Evolutionary conservation across 2,329 filamentous ascomycete genomes (phyloP).

Genomic region (Ophiocordyceps sinensis): DNA sequence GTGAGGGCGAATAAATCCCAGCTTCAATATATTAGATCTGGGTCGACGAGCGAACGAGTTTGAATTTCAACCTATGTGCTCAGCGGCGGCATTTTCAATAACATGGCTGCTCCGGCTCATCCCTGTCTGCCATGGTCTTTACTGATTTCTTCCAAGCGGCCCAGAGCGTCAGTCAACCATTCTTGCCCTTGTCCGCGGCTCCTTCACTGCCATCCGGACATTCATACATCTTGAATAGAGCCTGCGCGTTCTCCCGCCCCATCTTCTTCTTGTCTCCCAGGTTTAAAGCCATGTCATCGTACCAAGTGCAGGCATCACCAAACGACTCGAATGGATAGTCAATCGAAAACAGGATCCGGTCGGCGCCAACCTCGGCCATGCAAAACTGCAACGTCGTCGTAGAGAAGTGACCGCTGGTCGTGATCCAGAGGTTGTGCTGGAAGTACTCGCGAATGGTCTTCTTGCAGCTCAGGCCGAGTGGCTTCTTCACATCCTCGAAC

Average conservation of each 20-base stretch:
- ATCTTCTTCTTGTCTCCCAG: conserved; percentile 22
- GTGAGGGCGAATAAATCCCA: no score
- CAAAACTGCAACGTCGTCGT: conserved; percentile 35
- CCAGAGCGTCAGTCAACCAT: no score
- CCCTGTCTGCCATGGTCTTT: no score
- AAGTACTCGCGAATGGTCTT: conserved; percentile 38
- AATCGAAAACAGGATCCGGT: conserved; percentile 36
- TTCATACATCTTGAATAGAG: conserved; percentile 19
- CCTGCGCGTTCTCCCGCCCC: conserved; percentile 27
- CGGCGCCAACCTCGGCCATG: conserved; percentile 30
- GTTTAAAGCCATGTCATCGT: conserved; percentile 20
- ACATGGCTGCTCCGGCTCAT: no score
- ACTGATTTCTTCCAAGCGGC: no score
- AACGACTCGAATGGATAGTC: conserved; percentile 38
- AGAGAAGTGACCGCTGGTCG: conserved; percentile 41
- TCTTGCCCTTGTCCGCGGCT: no score
- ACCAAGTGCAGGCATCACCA: conserved; percentile 26
- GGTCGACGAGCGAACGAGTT: no score
- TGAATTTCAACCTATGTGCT: no score
- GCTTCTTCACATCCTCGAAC: conserved; percentile 41
- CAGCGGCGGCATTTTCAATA: no score
- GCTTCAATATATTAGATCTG: no score
- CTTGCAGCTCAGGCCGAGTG: conserved; percentile 30
- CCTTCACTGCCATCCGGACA: no score
- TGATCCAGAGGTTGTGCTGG: conserved; percentile 39